A percentile compares a stretch with the other conserved stretches of the same genome.
phyloP scores from a whole-genome alignment of 2,329 filamentous ascomycete species.

The Akanthomyces lecanii region DNA sequence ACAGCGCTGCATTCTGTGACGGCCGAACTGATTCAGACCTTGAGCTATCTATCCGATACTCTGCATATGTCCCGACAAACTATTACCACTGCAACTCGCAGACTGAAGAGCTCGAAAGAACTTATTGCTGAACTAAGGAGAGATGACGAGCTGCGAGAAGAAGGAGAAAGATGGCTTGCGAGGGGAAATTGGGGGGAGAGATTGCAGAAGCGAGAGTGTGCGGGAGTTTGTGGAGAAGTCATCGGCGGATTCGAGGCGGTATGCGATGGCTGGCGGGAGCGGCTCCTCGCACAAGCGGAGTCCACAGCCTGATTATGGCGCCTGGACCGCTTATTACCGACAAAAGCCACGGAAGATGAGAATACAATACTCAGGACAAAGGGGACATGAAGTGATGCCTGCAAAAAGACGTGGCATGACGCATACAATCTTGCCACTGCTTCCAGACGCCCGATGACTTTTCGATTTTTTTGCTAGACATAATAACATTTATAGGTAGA shows the following conservation, averaged over 20 bases:
- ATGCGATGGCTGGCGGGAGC: conserved; percentile 77
- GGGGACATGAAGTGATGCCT: background rate
- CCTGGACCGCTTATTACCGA: conserved; percentile 19
- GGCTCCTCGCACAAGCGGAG: conserved; percentile 64
- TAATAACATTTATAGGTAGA: background rate
- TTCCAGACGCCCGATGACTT: background rate
- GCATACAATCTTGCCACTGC: background rate
- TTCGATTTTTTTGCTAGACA: conserved; percentile 6
- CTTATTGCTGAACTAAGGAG: conserved; percentile 79
- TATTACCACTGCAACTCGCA: conserved; percentile 73
- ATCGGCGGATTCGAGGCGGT: conserved; percentile 89
- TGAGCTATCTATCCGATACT: conserved; percentile 84
- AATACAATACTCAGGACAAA: background rate
- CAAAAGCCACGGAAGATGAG: background rate
- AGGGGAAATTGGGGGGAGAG: conserved; percentile 79
- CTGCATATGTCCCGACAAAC: conserved; percentile 92
- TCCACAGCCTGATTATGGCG: conserved; percentile 31
- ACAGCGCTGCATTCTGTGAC: conserved; percentile 67
- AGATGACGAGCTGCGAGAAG: conserved; percentile 77
- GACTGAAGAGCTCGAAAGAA: conserved; percentile 77
- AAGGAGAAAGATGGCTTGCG: conserved; percentile 77
- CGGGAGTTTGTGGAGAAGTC: conserved; percentile 78
- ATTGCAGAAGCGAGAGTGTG: conserved; percentile 73
- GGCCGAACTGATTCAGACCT: conserved; percentile 68
- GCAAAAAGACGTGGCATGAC: background rate